Percentiles rank a stretch among this genome's conserved stretches.
These are phyloP conservation scores for Yamadazyma sp. DNA, from an alignment of 805 yeast species.

Conservation along the genomic window DNA sequence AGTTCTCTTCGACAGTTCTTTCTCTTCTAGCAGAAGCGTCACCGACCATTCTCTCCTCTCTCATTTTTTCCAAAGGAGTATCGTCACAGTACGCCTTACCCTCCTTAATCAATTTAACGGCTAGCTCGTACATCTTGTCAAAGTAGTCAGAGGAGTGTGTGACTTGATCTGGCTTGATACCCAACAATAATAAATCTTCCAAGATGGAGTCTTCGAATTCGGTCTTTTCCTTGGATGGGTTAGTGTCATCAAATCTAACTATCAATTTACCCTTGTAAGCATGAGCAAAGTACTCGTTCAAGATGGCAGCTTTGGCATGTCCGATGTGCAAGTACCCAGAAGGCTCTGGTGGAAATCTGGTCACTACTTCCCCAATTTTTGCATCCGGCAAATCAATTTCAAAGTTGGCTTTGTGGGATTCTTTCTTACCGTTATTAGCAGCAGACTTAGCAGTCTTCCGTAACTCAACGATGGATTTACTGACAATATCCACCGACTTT, in stretches of 20 bases:
- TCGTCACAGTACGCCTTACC: constrained; percentile 98
- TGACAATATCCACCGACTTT: constrained; percentile 62
- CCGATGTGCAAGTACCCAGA: constrained; percentile 99
- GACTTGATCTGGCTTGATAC: constrained; percentile 86
- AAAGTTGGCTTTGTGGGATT: constrained; percentile 89
- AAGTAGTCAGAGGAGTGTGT: constrained; percentile 95
- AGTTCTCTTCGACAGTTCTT: constrained; percentile 88
- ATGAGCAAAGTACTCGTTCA: constrained; percentile 95
- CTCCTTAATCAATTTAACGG: constrained; percentile 84
- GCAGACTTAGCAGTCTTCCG: constrained; percentile 59
- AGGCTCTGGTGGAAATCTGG: constrained; percentile 99
- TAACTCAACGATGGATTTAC: constrained; percentile 69
- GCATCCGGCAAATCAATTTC: constrained; percentile 94
- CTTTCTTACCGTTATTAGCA: constrained; percentile 64
- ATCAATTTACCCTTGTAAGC: constrained; percentile 95
- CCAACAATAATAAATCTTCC: constrained; percentile 87
- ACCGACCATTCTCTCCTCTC: constrained; percentile 99
- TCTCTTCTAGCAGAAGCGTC: constrained; percentile 89
- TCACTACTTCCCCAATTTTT: constrained; percentile 89
- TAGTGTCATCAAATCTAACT: constrained; percentile 96
- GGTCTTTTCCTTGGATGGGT: constrained; percentile 92
- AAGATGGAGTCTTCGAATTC: constrained; percentile 94
- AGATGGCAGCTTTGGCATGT: constrained; percentile 96
- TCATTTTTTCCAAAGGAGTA: constrained; percentile 91
- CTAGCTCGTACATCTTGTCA: constrained; percentile 83